These are phyloP conservation scores for Diaporthe longicolla DNA, from an alignment of 2,329 filamentous ascomycete genomes.

Conservation along the genomic window DNA sequence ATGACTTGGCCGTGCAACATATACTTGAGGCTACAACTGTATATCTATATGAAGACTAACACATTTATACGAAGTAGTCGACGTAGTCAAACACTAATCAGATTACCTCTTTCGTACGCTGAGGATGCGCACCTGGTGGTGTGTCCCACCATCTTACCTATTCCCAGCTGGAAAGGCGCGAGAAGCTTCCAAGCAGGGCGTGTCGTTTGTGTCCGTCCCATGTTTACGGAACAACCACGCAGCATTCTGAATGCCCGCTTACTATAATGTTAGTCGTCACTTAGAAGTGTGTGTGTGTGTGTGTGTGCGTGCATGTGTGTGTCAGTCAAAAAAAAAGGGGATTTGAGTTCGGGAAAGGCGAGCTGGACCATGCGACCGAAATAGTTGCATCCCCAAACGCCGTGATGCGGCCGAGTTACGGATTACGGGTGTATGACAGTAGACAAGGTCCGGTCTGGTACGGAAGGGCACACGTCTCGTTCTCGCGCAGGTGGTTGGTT, in stretches of 20 bases:
- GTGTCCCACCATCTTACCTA: background rate
- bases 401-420: conserved; percentile 14
- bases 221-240: background rate
- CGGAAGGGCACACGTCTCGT: background rate
- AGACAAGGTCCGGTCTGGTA: background rate
- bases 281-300: too few relatives aligned
- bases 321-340: background rate
- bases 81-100: conserved; percentile 10
- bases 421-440: conserved; percentile 28
- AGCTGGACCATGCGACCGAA: background rate
- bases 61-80: background rate
- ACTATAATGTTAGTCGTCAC: background rate
- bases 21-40: background rate
- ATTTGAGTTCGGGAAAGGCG: conserved; percentile 18
- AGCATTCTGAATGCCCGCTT: background rate
- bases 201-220: background rate
- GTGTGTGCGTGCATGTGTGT: background rate
- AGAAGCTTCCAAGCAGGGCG: conserved; percentile 16
- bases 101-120: background rate
- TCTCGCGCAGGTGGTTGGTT: background rate
- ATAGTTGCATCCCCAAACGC: conserved; percentile 13
- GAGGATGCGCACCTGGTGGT: too few relatives aligned
- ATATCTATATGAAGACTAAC: background rate
- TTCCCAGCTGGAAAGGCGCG: conserved; percentile 10
- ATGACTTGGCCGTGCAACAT: conserved; percentile 12